Evolutionary conservation across 371 early-diverging fungal genomes (phyloP).

Genomic region (Mortierella sp.): DNA sequence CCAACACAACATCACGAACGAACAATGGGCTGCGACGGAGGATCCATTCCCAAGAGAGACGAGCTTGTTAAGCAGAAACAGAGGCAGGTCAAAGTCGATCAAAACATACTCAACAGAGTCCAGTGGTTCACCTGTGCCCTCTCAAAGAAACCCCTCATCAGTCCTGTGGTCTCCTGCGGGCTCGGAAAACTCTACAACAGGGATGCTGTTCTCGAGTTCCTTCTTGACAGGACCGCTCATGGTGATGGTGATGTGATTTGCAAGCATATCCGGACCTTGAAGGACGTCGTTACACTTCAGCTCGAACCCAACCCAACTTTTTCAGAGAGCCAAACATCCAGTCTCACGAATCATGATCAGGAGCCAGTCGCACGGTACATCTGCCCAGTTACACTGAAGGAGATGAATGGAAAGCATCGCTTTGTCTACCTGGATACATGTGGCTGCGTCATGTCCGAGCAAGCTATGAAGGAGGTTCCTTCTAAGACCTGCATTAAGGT

Average conservation of each 20-base stretch:
- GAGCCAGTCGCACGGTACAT: slow-evolving; percentile 73
- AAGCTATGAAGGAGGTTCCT: slow-evolving; percentile 83
- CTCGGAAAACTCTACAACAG: slow-evolving; percentile 95
- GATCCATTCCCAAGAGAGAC: slow-evolving; percentile 92
- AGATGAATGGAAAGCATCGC: slow-evolving; percentile 91
- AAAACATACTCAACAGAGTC: slow-evolving; percentile 71
- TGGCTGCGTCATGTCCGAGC: slow-evolving; percentile 91
- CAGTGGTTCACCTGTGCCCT: slow-evolving; percentile 88
- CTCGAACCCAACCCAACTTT: slow-evolving; percentile 79
- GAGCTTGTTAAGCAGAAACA: slow-evolving; percentile 94
- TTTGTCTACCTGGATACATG: slow-evolving; percentile 85
- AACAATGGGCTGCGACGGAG: slow-evolving; percentile 95
- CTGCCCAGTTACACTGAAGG: slow-evolving; percentile 93
- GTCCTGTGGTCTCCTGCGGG: slow-evolving; percentile 83
- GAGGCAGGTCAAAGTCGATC: slow-evolving; percentile 79
- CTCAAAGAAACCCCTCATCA: slow-evolving; percentile 83
- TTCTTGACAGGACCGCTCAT: slow-evolving; percentile 79
- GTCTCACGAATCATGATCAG: slow-evolving; percentile 57
- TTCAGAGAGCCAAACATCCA: slow-evolving; percentile 53
- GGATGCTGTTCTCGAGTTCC: slow-evolving; percentile 85
- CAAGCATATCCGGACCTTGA: slow-evolving; percentile 75
- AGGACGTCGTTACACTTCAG: slow-evolving; percentile 83
- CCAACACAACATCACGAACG: not conserved
- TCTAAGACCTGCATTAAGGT: slow-evolving; percentile 68
- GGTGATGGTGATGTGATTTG: slow-evolving; percentile 89